phyloP scores from a whole-genome alignment of 352 stramenopile species.

The Elongisporangium prolatum region DNA sequence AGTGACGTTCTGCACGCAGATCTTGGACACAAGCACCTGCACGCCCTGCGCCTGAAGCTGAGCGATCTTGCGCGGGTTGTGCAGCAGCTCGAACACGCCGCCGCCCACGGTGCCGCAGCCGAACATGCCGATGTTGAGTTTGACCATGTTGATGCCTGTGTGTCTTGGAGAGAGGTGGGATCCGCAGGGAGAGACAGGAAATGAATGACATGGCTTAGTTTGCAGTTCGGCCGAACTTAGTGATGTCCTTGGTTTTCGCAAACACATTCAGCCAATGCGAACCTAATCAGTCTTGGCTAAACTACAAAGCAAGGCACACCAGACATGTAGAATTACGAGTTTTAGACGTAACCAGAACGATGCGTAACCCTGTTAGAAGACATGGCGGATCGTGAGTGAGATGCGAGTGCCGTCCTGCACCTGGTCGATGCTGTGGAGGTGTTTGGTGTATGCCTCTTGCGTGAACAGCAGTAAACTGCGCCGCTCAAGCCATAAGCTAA shows the following conservation, averaged over 20 bases:
- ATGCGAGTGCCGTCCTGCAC: conserved; percentile 38
- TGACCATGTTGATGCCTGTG: conserved; percentile 6
- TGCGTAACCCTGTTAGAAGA: conserved; percentile 5
- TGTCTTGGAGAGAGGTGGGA: neutral
- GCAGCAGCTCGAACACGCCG: conserved; percentile 85
- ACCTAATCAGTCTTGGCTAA: neutral
- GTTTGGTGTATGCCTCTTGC: conserved; percentile 44
- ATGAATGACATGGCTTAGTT: neutral
- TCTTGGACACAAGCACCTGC: conserved; percentile 78
- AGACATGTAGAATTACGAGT: neutral
- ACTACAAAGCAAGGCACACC: neutral
- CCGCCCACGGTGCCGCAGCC: conserved; percentile 86
- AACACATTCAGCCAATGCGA: neutral
- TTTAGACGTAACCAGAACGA: too few relatives aligned
- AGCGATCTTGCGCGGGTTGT: conserved; percentile 47
- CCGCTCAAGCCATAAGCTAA: conserved; percentile 37
- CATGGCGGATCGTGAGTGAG: conserved; percentile 56
- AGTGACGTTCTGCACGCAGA: conserved; percentile 78
- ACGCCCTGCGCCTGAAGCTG: conserved; percentile 60
- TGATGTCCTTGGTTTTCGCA: neutral
- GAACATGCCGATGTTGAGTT: conserved; percentile 84
- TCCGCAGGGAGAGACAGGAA: neutral
- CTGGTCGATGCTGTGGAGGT: conserved; percentile 61
- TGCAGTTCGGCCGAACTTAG: neutral
- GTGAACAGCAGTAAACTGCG: conserved; percentile 60